Conservation (phyloP, 768 basidiomycete species). For the Rhodotorula sphaerocarpa region DNA sequence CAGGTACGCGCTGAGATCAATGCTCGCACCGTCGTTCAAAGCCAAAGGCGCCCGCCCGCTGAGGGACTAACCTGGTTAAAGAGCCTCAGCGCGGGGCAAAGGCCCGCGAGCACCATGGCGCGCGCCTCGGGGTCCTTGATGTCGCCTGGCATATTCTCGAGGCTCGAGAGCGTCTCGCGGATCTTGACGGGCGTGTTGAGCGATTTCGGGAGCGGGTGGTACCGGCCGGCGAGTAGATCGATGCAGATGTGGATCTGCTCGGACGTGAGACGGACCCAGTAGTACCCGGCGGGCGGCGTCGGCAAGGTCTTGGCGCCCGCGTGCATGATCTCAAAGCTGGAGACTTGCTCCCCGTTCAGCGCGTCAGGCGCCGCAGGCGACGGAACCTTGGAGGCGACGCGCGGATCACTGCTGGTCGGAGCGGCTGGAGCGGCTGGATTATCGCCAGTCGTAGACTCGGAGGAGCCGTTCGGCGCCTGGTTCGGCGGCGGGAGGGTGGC, state of each 20-base stretch:
- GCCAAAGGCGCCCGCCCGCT: too few species aligned
- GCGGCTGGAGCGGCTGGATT: too few species aligned
- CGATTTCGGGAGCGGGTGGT: slow-evolving; percentile 53
- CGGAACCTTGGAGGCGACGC: too few species aligned
- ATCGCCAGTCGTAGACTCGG: too few species aligned
- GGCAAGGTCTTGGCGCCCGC: slow-evolving; percentile 51
- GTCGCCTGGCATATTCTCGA: not conserved
- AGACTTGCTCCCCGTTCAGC: too few species aligned
- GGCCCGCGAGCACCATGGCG: slow-evolving; percentile 16
- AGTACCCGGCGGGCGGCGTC: slow-evolving; percentile 58
- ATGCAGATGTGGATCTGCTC: slow-evolving; percentile 62
- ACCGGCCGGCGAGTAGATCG: slow-evolving; percentile 65
- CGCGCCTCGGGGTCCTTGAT: not conserved
- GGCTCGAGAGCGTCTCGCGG: not conserved
- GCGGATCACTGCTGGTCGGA: too few species aligned
- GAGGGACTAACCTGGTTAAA: slow-evolving; percentile 24
- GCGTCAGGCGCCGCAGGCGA: too few species aligned
- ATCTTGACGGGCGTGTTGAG: not conserved
- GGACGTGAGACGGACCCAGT: slow-evolving; percentile 60
- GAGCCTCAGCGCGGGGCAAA: slow-evolving; percentile 4
- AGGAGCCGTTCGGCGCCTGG: too few species aligned
- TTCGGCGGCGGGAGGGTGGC: too few species aligned
- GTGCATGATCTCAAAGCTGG: too few species aligned
- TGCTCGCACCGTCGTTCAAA: too few species aligned
- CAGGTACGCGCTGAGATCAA: not conserved